Evolutionary conservation across 495 filamentous ascomycete species (phyloP), one percentile per base, ranked within the genome.

Genomic region (Xylaria telfairii): DNA sequence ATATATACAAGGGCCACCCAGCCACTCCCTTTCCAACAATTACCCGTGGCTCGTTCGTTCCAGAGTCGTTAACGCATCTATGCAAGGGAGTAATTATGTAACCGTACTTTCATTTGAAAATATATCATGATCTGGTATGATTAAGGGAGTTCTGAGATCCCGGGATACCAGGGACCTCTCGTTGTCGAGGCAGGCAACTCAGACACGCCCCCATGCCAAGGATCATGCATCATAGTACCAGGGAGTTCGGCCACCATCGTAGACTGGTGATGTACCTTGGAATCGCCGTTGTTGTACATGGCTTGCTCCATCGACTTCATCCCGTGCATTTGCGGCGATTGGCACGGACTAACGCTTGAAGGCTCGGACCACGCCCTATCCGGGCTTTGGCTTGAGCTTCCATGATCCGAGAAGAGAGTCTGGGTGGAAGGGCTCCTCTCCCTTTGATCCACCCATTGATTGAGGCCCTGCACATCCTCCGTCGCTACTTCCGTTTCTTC

Each of bases 141-240:
- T 61, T 21, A 69, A 7, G 56, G 67, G 12, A 69, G 57, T 34
- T 69, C 67, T 17, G 67, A 24, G n/a, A 69, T 24, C 0, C 57
- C 57, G 0, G 13, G 44, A 54, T 69, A 39, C 34, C 46, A 62
- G 7, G 57, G 7, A 37, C 17, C 0, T 21, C 42, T 51, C 30
- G 6, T 42, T 19, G 49, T 39, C 24, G 68, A 47, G 17, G 46
- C 68, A 28, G 60, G 68, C 32, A 70, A 59, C 44, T 70, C 68
- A 10, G 68, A 44, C 10, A 70, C 47, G 1, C 68, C 68, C 0
- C 68, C 51, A 15, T 70, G 53, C 68, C 68, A 70, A 12, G 68
- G 68, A 42, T 70, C 68, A 2, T 24, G 21, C 49, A 70, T 44
- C 61, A 51, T 56, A 6, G 68, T 70, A 39, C 68, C 68, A 4